phyloP scores from a whole-genome alignment of 108 stramenopile genomes.

The Stephanodiscus minutulus region DNA sequence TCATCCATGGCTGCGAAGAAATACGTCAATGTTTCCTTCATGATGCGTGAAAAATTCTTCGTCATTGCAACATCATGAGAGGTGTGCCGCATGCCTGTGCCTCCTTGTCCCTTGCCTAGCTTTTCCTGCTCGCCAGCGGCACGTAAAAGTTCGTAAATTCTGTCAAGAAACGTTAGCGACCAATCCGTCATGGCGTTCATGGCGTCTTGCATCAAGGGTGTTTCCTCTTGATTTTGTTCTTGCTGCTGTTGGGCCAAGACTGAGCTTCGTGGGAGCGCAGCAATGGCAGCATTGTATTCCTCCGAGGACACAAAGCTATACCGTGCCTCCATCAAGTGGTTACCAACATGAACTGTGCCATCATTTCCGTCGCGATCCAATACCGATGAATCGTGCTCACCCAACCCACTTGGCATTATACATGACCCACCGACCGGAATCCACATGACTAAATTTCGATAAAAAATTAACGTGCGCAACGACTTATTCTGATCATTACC shows the following conservation, averaged over 20 bases:
- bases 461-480: slow-evolving; percentile 81
- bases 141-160: slow-evolving; percentile 78
- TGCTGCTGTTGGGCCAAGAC: slow-evolving; percentile 44
- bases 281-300: slow-evolving; percentile 60
- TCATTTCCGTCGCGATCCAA: slow-evolving; percentile 14
- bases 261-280: slow-evolving; percentile 61
- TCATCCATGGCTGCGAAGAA: slow-evolving; percentile 83
- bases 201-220: slow-evolving; percentile 65
- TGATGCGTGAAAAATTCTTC: slow-evolving; percentile 76
- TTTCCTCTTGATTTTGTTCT: slow-evolving; percentile 39
- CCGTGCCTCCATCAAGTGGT: slow-evolving; percentile 51
- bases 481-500: slow-evolving; percentile 92
- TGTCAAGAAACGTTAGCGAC: slow-evolving; percentile 79
- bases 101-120: slow-evolving; percentile 67
- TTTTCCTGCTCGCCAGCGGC: slow-evolving; percentile 87
- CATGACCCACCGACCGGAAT: slow-evolving; percentile 68
- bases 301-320: slow-evolving; percentile 43
- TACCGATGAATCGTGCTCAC: slow-evolving; percentile 2
- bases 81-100: slow-evolving; percentile 72
- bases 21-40: slow-evolving; percentile 77
- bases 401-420: slow-evolving; percentile 1
- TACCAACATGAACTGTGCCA: slow-evolving; percentile 60
- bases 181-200: slow-evolving; percentile 76
- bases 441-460: slow-evolving; percentile 82
- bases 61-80: slow-evolving; percentile 77